These are phyloP conservation scores for Candida vaughaniae DNA, from an alignment of 805 yeast species.

Conservation along the genomic window DNA sequence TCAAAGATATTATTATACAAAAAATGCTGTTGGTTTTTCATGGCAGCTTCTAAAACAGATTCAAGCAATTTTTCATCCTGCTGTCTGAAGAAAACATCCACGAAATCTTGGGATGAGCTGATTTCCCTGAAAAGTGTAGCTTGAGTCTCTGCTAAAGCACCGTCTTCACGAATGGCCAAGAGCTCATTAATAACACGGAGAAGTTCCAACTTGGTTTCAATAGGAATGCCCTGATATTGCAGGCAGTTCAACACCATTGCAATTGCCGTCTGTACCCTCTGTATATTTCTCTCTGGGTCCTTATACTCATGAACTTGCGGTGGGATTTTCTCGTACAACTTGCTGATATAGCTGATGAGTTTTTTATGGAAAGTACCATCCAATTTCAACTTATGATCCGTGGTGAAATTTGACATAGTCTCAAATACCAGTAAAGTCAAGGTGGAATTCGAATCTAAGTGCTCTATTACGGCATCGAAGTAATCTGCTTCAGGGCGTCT, in stretches of 20 bases:
- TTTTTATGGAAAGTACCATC: constrained; percentile 20
- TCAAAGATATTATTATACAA: background rate
- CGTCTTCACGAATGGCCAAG: background rate
- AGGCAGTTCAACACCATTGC: background rate
- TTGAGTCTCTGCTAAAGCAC: background rate
- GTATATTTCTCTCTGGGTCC: constrained; percentile 25
- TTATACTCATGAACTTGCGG: constrained; percentile 38
- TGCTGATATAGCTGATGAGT: constrained; percentile 27
- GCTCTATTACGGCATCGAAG: constrained; percentile 7
- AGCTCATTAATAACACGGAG: constrained; percentile 1
- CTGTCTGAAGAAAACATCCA: constrained; percentile 8
- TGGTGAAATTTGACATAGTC: constrained; percentile 3
- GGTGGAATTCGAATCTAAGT: constrained; percentile 1
- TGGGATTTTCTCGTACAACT: constrained; percentile 22
- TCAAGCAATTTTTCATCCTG: constrained; percentile 5
- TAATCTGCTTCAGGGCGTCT: constrained; percentile 6
- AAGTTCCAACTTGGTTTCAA: background rate
- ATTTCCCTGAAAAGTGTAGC: background rate
- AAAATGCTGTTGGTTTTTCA: background rate
- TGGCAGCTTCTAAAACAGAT: background rate
- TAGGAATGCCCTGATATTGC: background rate
- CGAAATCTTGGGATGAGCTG: background rate
- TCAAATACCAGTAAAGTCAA: constrained; percentile 8
- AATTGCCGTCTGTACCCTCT: constrained; percentile 7
- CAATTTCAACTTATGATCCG: constrained; percentile 10